phyloP scores from a whole-genome alignment of 73 alveolate genomes.

The Paramecium sexaurelia region DNA sequence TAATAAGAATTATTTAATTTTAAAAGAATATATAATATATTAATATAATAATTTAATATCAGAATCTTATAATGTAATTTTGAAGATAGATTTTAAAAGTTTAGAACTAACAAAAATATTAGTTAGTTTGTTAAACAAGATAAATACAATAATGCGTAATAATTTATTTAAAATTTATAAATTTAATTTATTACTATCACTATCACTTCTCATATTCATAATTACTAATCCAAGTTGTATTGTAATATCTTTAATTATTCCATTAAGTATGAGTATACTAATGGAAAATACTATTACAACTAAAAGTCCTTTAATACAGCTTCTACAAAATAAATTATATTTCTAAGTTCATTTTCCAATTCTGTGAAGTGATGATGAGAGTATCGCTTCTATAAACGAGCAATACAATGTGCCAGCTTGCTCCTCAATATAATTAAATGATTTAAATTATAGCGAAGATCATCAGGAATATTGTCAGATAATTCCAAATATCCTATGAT shows the following conservation, averaged over 20 bases:
- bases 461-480: background rate
- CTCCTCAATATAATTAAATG: constrained; percentile 19
- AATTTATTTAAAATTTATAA: background rate
- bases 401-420: constrained; percentile 27
- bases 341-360: background rate
- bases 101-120: background rate
- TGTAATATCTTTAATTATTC: background rate
- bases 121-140: background rate
- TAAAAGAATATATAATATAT: too few relatives aligned
- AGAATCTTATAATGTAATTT: too few relatives aligned
- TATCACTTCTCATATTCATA: background rate
- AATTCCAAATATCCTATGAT: background rate
- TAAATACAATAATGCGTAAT: background rate
- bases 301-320: background rate
- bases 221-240: background rate
- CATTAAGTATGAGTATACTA: background rate
- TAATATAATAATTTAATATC: too few relatives aligned
- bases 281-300: background rate
- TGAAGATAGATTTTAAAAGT: background rate
- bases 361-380: background rate
- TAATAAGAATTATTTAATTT: too few relatives aligned
- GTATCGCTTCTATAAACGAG: background rate
- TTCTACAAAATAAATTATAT: background rate
- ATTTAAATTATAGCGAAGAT: constrained; percentile 14
- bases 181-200: background rate